Percentiles rank a stretch among this genome's conserved stretches.
Evolutionary conservation across 371 early-diverging fungal species (phyloP).

Genomic region (Entomophthora muscae): DNA sequence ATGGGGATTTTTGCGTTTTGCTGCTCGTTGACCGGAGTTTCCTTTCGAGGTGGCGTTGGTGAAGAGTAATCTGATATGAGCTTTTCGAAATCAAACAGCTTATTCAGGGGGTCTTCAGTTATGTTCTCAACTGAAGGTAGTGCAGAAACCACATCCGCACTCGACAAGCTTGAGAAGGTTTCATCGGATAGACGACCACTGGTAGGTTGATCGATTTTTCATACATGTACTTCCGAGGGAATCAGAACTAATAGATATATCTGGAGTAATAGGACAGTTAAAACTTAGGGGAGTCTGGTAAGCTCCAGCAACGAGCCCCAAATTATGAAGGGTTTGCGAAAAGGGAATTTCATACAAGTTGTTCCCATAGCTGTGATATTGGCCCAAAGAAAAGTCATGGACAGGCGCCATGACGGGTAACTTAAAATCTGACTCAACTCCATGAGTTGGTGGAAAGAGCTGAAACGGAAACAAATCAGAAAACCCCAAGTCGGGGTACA

Average conservation of each 20-base stretch:
- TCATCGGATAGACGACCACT: not conserved
- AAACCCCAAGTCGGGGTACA: no score
- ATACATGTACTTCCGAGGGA: not conserved
- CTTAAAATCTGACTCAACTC: no score
- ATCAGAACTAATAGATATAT: not conserved
- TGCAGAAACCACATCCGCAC: not conserved
- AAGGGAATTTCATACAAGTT: no score
- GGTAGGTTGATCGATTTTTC: not conserved
- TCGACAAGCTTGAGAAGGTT: not conserved
- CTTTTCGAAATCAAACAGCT: not conserved
- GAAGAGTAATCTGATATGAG: not conserved
- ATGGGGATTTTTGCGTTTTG: not conserved
- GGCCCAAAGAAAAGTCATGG: no score
- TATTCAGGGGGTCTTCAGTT: not conserved
- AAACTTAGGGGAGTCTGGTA: not conserved
- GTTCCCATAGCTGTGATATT: no score
- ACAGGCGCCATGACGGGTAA: no score
- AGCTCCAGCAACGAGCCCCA: not conserved
- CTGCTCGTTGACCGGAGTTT: not conserved
- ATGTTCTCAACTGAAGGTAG: not conserved
- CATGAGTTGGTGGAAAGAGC: no score
- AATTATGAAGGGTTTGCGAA: not conserved
- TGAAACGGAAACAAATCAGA: no score
- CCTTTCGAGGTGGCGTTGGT: not conserved
- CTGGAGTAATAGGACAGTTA: not conserved